Evolutionary conservation across 768 basidiomycete genomes (phyloP).

Genomic region (Paxillus rubicundulus): DNA sequence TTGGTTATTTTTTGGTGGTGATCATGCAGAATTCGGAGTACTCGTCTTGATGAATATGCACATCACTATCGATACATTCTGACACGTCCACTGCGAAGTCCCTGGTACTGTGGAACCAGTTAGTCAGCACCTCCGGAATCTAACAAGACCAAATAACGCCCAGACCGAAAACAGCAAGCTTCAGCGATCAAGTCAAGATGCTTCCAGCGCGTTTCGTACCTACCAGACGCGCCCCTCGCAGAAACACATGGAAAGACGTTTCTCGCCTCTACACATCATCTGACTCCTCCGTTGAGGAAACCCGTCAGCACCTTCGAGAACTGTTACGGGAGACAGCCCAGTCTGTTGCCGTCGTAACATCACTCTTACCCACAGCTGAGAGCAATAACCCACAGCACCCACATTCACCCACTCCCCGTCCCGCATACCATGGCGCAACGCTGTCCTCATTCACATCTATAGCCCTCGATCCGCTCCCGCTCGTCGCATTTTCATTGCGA

Average conservation of each 20-base stretch:
- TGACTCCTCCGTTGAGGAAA: constrained; percentile 3
- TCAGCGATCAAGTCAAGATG: constrained; percentile 1
- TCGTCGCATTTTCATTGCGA: constrained; percentile 87
- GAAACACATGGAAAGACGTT: neutral
- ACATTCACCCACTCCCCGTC: neutral
- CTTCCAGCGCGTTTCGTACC: neutral
- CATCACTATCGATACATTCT: no score
- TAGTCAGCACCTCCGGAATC: constrained; percentile 5
- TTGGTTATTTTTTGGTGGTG: no score
- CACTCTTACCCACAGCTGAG: constrained; percentile 43
- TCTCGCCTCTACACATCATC: constrained; percentile 5
- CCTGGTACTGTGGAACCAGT: no score
- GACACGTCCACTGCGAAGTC: no score
- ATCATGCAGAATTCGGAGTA: no score
- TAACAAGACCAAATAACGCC: constrained; percentile 5
- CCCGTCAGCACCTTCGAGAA: constrained; percentile 39
- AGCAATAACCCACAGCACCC: neutral
- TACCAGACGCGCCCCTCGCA: neutral
- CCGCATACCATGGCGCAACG: constrained; percentile 80
- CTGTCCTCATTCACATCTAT: constrained; percentile 92
- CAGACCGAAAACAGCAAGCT: neutral
- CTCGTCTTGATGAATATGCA: no score
- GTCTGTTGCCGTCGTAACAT: constrained; percentile 83
- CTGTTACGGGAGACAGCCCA: constrained; percentile 78
- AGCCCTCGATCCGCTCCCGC: constrained; percentile 82